Conservation (phyloP, 805 yeast genomes). For the Hagleromyces aurorensis region DNA sequence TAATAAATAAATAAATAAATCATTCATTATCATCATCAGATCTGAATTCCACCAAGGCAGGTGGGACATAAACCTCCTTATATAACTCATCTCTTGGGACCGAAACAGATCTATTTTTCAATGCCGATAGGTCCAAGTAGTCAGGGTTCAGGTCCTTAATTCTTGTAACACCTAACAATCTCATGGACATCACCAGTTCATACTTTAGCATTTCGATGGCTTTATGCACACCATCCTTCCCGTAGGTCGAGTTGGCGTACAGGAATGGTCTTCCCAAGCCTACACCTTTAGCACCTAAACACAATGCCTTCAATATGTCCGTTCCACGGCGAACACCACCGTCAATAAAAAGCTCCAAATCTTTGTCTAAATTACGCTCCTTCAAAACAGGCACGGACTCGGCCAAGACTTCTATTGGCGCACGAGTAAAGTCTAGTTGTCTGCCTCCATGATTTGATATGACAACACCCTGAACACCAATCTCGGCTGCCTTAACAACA, state of each 20-base stretch:
- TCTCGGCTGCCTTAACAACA: conserved; percentile 61
- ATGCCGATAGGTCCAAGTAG: conserved; percentile 48
- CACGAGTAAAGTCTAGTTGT: conserved; percentile 74
- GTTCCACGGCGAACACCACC: conserved; percentile 68
- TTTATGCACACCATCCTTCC: conserved; percentile 55
- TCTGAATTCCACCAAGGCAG: conserved; percentile 46
- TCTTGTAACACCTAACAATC: conserved; percentile 63
- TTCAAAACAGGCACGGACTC: conserved; percentile 53
- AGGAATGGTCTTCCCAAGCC: conserved; percentile 63
- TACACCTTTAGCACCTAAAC: conserved; percentile 64
- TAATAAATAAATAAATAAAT: conserved; percentile 2
- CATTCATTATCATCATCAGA: conserved; percentile 6
- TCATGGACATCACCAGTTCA: conserved; percentile 71
- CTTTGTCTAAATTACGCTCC: conserved; percentile 38
- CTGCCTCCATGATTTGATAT: conserved; percentile 87
- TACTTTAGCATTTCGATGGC: conserved; percentile 56
- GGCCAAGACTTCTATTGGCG: conserved; percentile 67
- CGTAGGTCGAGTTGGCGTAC: conserved; percentile 56
- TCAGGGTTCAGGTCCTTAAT: conserved; percentile 52
- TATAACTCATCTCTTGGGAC: conserved; percentile 53
- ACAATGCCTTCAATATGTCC: conserved; percentile 56
- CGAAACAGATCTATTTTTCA: conserved; percentile 34
- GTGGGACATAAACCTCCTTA: conserved; percentile 46
- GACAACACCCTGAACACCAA: conserved; percentile 72
- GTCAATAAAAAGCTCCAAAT: conserved; percentile 53